phyloP scores from a whole-genome alignment of 139 green algal genomes.

The Picochlorum sp. region DNA sequence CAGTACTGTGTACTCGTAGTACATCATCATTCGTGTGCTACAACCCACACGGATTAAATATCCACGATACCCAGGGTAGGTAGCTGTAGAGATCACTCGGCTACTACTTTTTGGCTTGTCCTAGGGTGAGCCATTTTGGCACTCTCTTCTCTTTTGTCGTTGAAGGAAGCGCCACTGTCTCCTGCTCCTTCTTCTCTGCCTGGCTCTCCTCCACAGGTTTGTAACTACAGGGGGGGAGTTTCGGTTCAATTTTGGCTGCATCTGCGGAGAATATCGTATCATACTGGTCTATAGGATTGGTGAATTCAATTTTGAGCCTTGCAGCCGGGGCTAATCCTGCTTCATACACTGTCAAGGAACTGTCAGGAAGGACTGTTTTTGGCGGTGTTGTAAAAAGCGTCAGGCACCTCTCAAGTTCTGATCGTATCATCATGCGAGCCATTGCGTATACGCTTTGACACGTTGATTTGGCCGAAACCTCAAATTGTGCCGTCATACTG shows the following conservation, averaged over 20 bases:
- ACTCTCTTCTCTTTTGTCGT: not conserved
- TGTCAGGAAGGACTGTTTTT: slow-evolving; percentile 2
- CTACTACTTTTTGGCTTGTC: not conserved
- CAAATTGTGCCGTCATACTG: not conserved
- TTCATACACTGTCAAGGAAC: not conserved
- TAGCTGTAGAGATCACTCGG: not conserved
- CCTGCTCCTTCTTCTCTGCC: no score
- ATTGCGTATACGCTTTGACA: not conserved
- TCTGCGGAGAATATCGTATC: no score
- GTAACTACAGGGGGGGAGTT: no score
- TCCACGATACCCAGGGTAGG: not conserved
- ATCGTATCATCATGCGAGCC: not conserved
- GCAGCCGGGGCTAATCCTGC: slow-evolving; percentile 3
- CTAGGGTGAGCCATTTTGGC: slow-evolving; percentile 2
- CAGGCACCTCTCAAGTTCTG: not conserved
- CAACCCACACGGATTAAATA: no score
- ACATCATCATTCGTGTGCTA: no score
- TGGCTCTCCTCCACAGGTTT: no score
- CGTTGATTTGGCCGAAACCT: not conserved
- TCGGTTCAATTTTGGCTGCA: no score
- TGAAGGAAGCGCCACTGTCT: no score
- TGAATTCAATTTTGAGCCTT: not conserved
- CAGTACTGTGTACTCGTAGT: no score
- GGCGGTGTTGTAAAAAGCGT: slow-evolving; percentile 9
- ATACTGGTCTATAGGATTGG: no score